phyloP scores from a whole-genome alignment of 1,284 basidiomycete genomes.

The Rhodofomes roseus region DNA sequence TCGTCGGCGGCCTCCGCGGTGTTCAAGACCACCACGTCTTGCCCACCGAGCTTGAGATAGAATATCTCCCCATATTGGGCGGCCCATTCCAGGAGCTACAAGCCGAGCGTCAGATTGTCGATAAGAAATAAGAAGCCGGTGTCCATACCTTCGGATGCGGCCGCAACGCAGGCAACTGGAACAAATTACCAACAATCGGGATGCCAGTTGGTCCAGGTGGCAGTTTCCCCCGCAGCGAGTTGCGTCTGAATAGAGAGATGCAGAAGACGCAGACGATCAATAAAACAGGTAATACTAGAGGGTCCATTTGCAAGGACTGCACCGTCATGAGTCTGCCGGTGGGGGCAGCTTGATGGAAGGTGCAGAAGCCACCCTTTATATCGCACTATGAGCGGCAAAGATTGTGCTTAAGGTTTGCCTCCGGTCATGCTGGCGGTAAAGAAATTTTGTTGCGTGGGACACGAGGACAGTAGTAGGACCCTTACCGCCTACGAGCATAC shows the following conservation, averaged over 20 bases:
- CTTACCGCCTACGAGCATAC: no score
- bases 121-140: not conserved
- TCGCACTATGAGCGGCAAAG: no score
- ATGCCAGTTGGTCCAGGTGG: constrained; percentile 5
- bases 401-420: no score
- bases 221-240: not conserved
- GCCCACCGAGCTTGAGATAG: constrained; percentile 24
- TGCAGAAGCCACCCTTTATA: no score
- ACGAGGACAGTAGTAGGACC: no score
- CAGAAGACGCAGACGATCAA: not conserved
- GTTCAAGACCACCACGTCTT: constrained; percentile 31
- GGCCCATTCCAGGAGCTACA: constrained; percentile 28
- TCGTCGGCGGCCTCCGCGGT: constrained; percentile 30
- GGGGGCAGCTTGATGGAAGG: no score
- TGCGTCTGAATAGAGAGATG: not conserved
- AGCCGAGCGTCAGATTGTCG: not conserved
- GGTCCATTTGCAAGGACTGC: not conserved
- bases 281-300: not conserved
- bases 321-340: no score
- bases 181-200: constrained; percentile 6
- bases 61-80: constrained; percentile 27
- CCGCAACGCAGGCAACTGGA: constrained; percentile 1
- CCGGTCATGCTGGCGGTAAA: no score
- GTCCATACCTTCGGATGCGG: constrained; percentile 5
- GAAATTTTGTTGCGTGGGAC: no score